phyloP scores from a whole-genome alignment of 2,329 filamentous ascomycete genomes.

The Phyllosticta citrichinensis region DNA sequence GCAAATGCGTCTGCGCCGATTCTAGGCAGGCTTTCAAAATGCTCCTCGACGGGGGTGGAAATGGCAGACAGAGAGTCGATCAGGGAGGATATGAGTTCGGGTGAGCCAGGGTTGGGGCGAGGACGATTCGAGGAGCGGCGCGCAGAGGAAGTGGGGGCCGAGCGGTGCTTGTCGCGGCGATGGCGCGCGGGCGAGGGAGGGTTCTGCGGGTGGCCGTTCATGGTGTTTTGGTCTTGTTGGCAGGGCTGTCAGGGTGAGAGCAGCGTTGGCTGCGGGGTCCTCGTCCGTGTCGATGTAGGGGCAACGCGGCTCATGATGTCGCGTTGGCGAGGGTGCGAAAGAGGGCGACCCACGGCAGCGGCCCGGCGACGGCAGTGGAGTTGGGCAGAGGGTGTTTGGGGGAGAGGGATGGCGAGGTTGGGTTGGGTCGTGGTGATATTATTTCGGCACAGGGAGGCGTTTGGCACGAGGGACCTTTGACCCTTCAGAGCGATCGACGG shows the following conservation, averaged over 20 bases:
- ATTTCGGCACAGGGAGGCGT: background rate
- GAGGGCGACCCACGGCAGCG: background rate
- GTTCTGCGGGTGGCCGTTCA: background rate
- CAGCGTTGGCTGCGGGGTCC: slow-evolving; percentile 12
- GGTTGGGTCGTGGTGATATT: background rate
- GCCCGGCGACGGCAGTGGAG: background rate
- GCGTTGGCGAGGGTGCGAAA: background rate
- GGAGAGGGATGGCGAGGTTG: background rate
- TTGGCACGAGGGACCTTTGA: background rate
- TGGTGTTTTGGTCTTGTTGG: background rate
- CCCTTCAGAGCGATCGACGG: background rate
- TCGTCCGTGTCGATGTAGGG: slow-evolving; percentile 1
- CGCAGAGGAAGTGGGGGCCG: slow-evolving; percentile 11
- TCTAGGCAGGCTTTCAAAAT: slow-evolving; percentile 49
- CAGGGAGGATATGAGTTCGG: slow-evolving; percentile 58
- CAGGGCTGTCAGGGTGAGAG: slow-evolving; percentile 19
- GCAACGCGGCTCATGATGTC: background rate
- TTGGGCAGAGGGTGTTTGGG: background rate
- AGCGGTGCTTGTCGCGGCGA: slow-evolving; percentile 6
- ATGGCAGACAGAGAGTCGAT: slow-evolving; percentile 52
- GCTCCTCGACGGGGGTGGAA: slow-evolving; percentile 53
- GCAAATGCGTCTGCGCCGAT: slow-evolving; percentile 15
- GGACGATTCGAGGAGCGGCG: slow-evolving; percentile 27
- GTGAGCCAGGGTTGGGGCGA: slow-evolving; percentile 38
- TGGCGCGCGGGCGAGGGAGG: background rate